Evolutionary conservation across 352 stramenopile genomes (phyloP), one percentile per base, ranked within the genome.

Genomic region (Pythium angustatum): DNA sequence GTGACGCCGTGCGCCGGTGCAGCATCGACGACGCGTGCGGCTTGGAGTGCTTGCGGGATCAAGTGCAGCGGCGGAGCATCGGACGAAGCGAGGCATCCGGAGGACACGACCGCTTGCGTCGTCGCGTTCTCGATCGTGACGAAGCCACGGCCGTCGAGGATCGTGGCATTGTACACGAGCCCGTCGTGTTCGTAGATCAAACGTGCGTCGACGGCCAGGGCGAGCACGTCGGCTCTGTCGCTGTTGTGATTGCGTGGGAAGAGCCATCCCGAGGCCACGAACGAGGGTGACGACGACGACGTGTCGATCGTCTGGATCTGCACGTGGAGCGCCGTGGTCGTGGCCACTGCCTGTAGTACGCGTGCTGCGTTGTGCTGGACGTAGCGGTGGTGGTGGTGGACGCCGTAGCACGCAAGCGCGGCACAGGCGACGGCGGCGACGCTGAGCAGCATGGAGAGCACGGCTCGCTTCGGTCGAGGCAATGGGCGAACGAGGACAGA

Each of bases 121-220:
- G 47, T 54, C 14, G 58, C 47, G 27, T 77, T 57, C 31, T 67
- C 56, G 44, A 77, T 44, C 19, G 71, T 75, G 53, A 74, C 58
- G 58, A 61, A 78, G n/a, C 67, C 71, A 21, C 68, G 63, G 43
- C 67, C 58, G 51, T 75, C 41, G 36, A 78, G 28, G 21, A 78
- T 30, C 21, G 71, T 75, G 58, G 73, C 69, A 57, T 78, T 78
- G 48, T 68, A 78, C 36, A 67, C 52, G 21, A 44, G 64, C 28
- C 60, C 58, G 11, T 63, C 33, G 62, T 72, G 57, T 33, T 65
- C 22, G 58, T 78, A 78, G 33, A 59, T 63, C 22, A 78, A 26
- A 21, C 64, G 66, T 17, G 67, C 71, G 34, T 78, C 71, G 51
- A 78, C n/a, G n/a, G n/a, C n/a, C n/a, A n/a, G 75, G 24, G 50